Percentiles rank a stretch among this genome's conserved stretches.
phyloP scores from a whole-genome alignment of 148 eudicot species.

The Vaccinium myrtillus region DNA sequence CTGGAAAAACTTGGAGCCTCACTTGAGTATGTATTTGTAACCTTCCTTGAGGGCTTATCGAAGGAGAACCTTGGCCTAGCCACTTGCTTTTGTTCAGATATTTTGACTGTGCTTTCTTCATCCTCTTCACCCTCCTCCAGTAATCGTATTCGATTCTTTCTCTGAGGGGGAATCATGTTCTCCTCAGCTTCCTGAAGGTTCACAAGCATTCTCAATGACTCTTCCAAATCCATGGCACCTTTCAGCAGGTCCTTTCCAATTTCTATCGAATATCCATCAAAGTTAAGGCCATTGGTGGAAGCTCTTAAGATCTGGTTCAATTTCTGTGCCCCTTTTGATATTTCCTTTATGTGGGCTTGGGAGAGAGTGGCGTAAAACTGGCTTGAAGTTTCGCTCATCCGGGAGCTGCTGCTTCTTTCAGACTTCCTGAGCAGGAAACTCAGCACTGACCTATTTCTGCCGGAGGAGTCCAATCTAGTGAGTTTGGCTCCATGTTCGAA shows the following conservation, averaged over 20 bases:
- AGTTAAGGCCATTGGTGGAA: conserved; percentile 47
- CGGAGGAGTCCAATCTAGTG: conserved; percentile 40
- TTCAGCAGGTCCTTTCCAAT: conserved; percentile 70
- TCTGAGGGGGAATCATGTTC: conserved; percentile 32
- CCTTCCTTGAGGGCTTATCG: conserved; percentile 53
- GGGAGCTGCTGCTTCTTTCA: conserved; percentile 29
- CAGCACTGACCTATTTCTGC: conserved; percentile 44
- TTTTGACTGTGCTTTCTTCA: conserved; percentile 28
- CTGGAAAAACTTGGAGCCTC: conserved; percentile 22
- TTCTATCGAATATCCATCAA: conserved; percentile 52
- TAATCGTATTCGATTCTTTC: conserved; percentile 50
- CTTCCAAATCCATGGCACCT: conserved; percentile 84
- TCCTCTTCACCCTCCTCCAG: conserved; percentile 60
- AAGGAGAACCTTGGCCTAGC: conserved; percentile 79
- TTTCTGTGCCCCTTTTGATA: conserved; percentile 81
- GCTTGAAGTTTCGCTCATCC: conserved; percentile 33
- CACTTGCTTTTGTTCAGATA: conserved; percentile 43
- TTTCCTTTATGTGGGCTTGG: conserved; percentile 61
- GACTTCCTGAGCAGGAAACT: conserved; percentile 48
- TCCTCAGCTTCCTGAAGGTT: conserved; percentile 79
- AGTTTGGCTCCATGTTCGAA: conserved; percentile 51
- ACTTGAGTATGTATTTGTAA: conserved; percentile 23
- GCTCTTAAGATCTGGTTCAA: conserved; percentile 67
- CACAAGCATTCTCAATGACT: conserved; percentile 75
- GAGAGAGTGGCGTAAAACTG: conserved; percentile 49